A percentile compares a stretch with the other conserved stretches of the same genome.
Conservation (phyloP, 2,329 filamentous ascomycete species). For the Septoria linicola region DNA sequence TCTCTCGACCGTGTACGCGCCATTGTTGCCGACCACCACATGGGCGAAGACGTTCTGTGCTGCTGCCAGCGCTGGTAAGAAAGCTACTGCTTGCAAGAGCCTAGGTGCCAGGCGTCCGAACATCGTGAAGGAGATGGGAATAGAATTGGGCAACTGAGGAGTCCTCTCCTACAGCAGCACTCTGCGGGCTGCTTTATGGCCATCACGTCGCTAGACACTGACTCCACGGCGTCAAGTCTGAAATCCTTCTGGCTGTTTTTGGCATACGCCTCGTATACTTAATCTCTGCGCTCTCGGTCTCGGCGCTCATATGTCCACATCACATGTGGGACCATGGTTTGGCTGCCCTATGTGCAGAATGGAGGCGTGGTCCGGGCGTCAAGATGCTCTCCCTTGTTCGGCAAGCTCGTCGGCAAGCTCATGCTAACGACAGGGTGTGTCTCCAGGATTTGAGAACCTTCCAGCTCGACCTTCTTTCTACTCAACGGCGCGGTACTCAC, state of each 20-base stretch:
- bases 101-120: neutral
- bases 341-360: neutral
- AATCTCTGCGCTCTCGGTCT: neutral
- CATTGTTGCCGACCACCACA: conserved; percentile 19
- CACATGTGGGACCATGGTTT: neutral
- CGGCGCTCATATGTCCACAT: too few species aligned
- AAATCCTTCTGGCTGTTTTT: conserved; percentile 1
- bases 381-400: neutral
- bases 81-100: conserved; percentile 1
- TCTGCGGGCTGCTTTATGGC: too few species aligned
- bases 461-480: neutral
- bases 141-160: too few species aligned
- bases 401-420: neutral
- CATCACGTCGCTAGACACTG: neutral
- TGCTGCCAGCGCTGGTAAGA: conserved; percentile 9
- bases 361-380: neutral
- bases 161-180: too few species aligned
- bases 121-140: neutral
- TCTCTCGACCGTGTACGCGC: conserved; percentile 9
- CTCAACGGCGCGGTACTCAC: neutral
- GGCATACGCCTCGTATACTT: neutral
- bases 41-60: conserved; percentile 23
- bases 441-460: too few species aligned
- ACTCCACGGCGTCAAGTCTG: neutral
- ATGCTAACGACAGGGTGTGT: too few species aligned